Conservation (phyloP, 176 grass and related monocot genomes). For the Carex myosuroides region DNA sequence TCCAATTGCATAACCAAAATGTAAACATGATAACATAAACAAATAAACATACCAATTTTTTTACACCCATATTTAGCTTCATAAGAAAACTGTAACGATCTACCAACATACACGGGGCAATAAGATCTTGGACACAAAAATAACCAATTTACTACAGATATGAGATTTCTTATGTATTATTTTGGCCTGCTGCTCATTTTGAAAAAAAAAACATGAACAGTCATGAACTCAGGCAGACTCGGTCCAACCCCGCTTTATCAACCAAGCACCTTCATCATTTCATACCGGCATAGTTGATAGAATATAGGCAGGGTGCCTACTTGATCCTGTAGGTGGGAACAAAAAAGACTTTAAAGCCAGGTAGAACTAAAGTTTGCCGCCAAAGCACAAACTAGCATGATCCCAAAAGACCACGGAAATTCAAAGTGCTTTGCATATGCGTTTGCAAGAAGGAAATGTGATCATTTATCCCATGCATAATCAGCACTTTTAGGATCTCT, state of each 20-base stretch:
- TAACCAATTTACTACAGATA: background rate
- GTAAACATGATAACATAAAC: background rate
- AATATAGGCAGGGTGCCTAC: background rate
- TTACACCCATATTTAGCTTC: background rate
- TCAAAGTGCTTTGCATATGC: constrained; percentile 4
- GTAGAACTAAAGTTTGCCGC: background rate
- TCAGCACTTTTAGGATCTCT: background rate
- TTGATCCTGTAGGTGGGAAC: background rate
- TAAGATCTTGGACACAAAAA: background rate
- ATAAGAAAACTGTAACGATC: background rate
- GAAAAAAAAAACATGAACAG: background rate
- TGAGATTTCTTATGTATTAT: background rate
- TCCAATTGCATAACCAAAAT: background rate
- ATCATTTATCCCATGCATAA: background rate
- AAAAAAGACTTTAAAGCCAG: background rate
- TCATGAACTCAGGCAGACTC: background rate
- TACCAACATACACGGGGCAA: background rate
- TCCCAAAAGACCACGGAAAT: background rate
- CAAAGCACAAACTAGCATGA: background rate
- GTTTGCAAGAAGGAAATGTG: background rate
- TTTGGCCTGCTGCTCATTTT: background rate
- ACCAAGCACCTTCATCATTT: background rate
- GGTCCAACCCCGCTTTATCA: background rate
- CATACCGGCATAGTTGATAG: background rate
- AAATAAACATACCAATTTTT: background rate